Evolutionary conservation across 768 basidiomycete genomes (phyloP).

Genomic region (Rhodocollybia butyracea): DNA sequence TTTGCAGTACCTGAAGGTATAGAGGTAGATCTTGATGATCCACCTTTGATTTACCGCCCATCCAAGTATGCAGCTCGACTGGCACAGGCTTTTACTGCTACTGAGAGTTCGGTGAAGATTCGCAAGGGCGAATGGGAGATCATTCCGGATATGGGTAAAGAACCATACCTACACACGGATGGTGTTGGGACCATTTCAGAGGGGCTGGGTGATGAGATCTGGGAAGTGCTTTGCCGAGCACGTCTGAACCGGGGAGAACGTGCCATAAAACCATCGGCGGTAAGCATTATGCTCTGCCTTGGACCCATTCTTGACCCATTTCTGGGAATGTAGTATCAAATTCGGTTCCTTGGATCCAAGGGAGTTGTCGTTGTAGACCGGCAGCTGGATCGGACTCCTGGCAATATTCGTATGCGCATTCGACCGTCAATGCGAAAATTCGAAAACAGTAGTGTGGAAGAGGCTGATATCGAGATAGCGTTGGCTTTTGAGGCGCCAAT

Average conservation of each 20-base stretch:
- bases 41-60: conserved; percentile 44
- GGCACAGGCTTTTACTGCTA: conserved; percentile 82
- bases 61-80: conserved; percentile 83
- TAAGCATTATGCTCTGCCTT: conserved; percentile 36
- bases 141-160: conserved; percentile 53
- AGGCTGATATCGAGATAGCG: conserved; percentile 73
- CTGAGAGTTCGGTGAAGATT: conserved; percentile 68
- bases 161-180: conserved; percentile 58
- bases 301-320: neutral
- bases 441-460: conserved; percentile 39
- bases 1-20: conserved; percentile 42
- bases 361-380: conserved; percentile 74
- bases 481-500: conserved; percentile 58
- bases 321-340: conserved; percentile 55
- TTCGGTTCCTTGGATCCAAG: conserved; percentile 81
- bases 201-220: conserved; percentile 56
- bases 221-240: conserved; percentile 47
- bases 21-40: conserved; percentile 4
- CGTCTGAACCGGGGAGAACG: conserved; percentile 30
- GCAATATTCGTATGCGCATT: conserved; percentile 64
- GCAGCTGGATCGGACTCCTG: conserved; percentile 37
- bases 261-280: conserved; percentile 54
- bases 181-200: conserved; percentile 78
- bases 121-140: conserved; percentile 55
- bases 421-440: conserved; percentile 80